Evolutionary conservation across 345 rosid species (phyloP), one percentile per base, ranked within the genome.

Genomic region (Ceriops zippeliana): DNA sequence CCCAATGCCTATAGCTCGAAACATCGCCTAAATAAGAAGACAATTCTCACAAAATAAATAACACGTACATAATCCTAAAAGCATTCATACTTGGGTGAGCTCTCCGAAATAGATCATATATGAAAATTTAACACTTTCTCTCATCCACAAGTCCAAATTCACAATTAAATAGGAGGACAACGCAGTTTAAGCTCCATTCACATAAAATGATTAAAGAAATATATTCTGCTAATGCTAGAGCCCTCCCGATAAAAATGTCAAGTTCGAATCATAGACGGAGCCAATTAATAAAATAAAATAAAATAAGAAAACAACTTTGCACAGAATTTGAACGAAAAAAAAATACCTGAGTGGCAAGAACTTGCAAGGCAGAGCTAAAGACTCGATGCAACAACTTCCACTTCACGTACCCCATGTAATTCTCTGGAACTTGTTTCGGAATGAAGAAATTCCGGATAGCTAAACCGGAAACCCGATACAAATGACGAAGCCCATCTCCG

Each of bases 311-410:
- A 42, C 49, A 2, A 42, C 49, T 42, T 42, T 42, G 19, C 49
- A 42, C 49, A 11, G 17, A 42, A 42, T 42, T 42, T 13, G 49
- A 42, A 42, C 19, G 49, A 42, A 42, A 42, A 42, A 42, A 5
- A 13, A 42, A 67, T 65, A 92, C 98, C 91, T 92, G 98, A 78
- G 98, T 92, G 65, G 98, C 98, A 80, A 92, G 90, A 82, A 92
- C 96, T 70, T 90, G 98, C 9, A 92, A 77, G 31, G 95, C 89
- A 26, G 98, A 90, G 88, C 98, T 92, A 80, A 84, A 92, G 71
- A 92, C 89, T 54, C 98, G 82, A 79, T 92, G 98, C 79, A 90
- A 80, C 42, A 92, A 72, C 83, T 92, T 92, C 98, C 98, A 92
- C 75, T 92, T 88, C 9, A 92, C 96, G 70, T 88, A 92, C 16